These are phyloP conservation scores for Martensiomyces pterosporus DNA, from an alignment of 192 early-diverging fungal genomes.

Conservation along the genomic window DNA sequence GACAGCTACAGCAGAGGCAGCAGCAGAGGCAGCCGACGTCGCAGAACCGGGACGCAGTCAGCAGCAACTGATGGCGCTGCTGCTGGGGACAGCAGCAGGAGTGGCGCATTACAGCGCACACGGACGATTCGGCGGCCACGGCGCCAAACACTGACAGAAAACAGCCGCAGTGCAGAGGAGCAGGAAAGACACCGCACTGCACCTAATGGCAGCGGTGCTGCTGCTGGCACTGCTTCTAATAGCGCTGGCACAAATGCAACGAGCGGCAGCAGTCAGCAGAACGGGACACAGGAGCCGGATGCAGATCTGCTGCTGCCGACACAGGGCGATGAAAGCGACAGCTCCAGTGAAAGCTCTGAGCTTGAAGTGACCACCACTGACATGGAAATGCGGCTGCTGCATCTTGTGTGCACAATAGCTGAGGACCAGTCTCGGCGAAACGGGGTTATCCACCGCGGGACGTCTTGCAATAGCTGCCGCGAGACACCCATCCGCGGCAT, in stretches of 20 bases:
- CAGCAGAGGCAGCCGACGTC: constrained; percentile 6
- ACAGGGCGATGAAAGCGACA: constrained; percentile 16
- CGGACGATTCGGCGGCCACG: constrained; percentile 41
- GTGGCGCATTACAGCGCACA: constrained; percentile 19
- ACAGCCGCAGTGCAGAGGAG: too few species aligned
- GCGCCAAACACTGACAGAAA: too few species aligned
- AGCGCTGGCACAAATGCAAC: too few species aligned
- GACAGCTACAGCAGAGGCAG: not conserved
- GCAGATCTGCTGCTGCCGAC: too few species aligned
- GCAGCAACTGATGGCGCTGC: not conserved
- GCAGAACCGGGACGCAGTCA: constrained; percentile 27
- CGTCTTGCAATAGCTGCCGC: constrained; percentile 90
- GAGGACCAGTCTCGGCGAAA: constrained; percentile 75
- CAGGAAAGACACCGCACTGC: too few species aligned
- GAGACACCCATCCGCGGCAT: constrained; percentile 83
- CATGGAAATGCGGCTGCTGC: constrained; percentile 54
- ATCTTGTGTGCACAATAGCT: constrained; percentile 76
- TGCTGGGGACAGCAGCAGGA: constrained; percentile 1
- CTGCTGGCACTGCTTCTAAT: too few species aligned
- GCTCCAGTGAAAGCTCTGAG: constrained; percentile 1
- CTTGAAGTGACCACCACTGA: constrained; percentile 1
- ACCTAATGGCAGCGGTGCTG: too few species aligned
- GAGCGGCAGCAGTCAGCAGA: too few species aligned
- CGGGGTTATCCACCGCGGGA: constrained; percentile 67
- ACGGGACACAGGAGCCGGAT: too few species aligned